Percentiles rank a stretch among this genome's conserved stretches.
Evolutionary conservation across 441 rosid genomes (phyloP).

Genomic region (Biscutella laevigata): DNA sequence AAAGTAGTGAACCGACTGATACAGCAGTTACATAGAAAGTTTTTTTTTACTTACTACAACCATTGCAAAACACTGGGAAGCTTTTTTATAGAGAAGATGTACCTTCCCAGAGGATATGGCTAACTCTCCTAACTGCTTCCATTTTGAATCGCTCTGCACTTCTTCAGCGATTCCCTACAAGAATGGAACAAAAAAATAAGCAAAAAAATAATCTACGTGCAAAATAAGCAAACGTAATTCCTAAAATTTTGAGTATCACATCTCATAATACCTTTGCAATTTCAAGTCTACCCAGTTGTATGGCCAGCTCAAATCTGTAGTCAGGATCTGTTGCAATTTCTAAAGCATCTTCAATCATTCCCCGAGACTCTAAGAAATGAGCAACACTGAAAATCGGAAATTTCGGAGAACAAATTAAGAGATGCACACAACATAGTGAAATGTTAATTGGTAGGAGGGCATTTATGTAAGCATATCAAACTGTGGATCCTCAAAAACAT

Average conservation of each 20-base stretch:
- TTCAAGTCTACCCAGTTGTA: constrained; percentile 86
- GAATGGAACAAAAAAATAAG: constrained; percentile 1
- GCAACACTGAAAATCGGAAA: constrained; percentile 62
- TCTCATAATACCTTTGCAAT: constrained; percentile 61
- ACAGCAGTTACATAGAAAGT: background rate
- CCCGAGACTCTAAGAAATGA: constrained; percentile 91
- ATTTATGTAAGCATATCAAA: background rate
- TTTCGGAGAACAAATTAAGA: constrained; percentile 13
- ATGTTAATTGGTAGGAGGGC: background rate
- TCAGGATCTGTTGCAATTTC: constrained; percentile 96
- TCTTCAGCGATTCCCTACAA: constrained; percentile 76
- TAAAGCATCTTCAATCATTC: constrained; percentile 91
- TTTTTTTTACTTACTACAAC: background rate
- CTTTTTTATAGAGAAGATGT: background rate
- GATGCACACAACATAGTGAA: background rate
- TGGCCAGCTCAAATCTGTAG: constrained; percentile 90
- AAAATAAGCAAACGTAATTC: background rate
- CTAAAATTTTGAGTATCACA: background rate
- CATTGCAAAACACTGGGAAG: background rate
- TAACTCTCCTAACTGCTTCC: constrained; percentile 96
- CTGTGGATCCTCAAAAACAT: background rate
- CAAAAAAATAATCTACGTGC: background rate
- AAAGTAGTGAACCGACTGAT: background rate
- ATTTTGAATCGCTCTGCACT: constrained; percentile 81
- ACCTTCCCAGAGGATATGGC: constrained; percentile 98